phyloP scores from a whole-genome alignment of 129 eudicot genomes.

The Scalesia atractyloides region DNA sequence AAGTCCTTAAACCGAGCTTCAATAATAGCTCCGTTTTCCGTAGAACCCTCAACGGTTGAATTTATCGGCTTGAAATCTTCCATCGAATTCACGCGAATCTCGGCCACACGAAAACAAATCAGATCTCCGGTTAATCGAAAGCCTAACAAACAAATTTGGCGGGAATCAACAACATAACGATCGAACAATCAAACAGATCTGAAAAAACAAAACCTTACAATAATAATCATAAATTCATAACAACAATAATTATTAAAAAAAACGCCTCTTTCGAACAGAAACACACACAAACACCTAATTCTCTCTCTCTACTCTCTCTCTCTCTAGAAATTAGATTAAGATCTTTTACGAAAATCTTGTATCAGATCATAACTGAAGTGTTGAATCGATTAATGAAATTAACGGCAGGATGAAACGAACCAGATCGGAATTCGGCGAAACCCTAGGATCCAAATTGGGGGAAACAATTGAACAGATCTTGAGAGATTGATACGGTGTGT shows the following conservation, averaged over 20 bases:
- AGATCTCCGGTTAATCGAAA: conserved; percentile 23
- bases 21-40: conserved; percentile 36
- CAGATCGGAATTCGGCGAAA: conserved; percentile 20
- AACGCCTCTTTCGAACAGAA: neutral
- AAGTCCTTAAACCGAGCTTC: conserved; percentile 70
- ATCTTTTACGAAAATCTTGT: conserved; percentile 53
- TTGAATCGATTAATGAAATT: conserved; percentile 6
- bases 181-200: conserved; percentile 17
- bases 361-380: conserved; percentile 13
- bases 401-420: conserved; percentile 19
- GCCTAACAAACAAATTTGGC: conserved; percentile 7
- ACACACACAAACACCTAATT: neutral
- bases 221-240: neutral
- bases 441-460: conserved; percentile 11
- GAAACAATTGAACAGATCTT: conserved; percentile 23
- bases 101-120: conserved; percentile 17
- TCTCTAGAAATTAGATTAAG: neutral
- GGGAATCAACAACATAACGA: neutral
- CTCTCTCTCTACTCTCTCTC: neutral
- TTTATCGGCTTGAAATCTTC: conserved; percentile 45
- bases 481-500: neutral
- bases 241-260: too few species aligned
- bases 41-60: conserved; percentile 18
- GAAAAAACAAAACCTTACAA: conserved; percentile 3
- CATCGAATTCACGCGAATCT: conserved; percentile 37